Conservation (phyloP, 169 alveolate genomes). For the Theileria sp. region DNA sequence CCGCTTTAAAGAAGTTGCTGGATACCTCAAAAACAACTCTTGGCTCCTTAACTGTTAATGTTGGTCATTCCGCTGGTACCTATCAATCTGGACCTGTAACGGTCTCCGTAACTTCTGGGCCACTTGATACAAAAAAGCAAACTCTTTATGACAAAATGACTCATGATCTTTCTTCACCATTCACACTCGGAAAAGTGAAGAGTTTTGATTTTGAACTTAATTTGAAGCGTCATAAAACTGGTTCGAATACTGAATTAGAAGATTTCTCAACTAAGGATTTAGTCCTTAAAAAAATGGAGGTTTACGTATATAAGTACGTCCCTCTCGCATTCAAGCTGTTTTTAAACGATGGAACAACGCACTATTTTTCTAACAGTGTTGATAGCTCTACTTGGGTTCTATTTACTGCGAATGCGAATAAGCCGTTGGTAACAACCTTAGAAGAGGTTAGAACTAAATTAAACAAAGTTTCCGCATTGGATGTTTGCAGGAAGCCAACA, state of each 20-base stretch:
- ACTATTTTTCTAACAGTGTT: not conserved
- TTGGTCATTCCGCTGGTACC: not conserved
- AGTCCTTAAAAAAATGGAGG: not conserved
- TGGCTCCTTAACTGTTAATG: constrained; percentile 6
- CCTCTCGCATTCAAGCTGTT: not conserved
- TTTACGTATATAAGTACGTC: not conserved
- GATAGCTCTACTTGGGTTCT: not conserved
- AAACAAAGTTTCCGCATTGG: constrained; percentile 6
- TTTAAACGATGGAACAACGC: not conserved
- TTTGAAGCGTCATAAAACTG: not conserved
- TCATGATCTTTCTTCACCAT: constrained; percentile 7
- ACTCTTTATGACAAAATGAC: not conserved
- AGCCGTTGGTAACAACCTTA: not conserved
- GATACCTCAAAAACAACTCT: not conserved
- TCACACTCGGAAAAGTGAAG: constrained; percentile 8
- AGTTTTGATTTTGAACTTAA: not conserved
- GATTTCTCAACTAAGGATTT: not conserved
- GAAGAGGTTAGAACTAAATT: not conserved
- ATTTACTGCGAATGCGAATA: not conserved
- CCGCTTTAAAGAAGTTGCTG: not conserved
- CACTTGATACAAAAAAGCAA: not conserved
- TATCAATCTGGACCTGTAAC: not conserved
- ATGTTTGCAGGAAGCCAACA: constrained; percentile 9
- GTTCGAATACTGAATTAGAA: not conserved
- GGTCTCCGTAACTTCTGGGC: not conserved